Base-by-base conservation (phyloP, 106 monocot genomes). In the Dendrobium catenatum region DNA sequence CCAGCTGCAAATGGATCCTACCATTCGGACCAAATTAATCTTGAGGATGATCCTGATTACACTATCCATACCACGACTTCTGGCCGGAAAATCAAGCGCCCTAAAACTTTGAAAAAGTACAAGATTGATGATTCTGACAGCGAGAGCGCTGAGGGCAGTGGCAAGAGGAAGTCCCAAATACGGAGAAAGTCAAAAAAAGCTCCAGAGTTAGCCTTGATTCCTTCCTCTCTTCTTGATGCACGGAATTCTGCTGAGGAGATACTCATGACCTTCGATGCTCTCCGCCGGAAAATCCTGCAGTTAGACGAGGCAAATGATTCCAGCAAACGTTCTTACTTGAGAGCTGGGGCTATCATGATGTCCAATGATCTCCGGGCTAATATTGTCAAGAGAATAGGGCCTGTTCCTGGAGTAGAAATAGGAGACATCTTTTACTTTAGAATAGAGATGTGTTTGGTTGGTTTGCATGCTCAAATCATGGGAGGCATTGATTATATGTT, bases 351-450 rank as follows among this genome's bases (percentile, higher is more conserved):
- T 64, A 85, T 87, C 40, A 88, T 95, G 95, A 77, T 81, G 82
- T 73, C 68, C 37, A 85, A 78, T 40, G 79, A 91, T 55, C 79
- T 93, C 4, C 51, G 88, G 13, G 87, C 86, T 10, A 95, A 93
- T 80, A 58, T 74, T 8, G 84, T 48, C 29, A 93, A 91, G 80
- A 83, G 90, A 10, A 79, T 93, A 40, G 95, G 95, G 42, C 22
- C 76, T 0, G 81, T 95, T 17, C 89, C 93, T 24, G 95, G 93
- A 19, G 78, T 93, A 47, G 84, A 90, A 41, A 64, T 93, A 43
- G 96, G 96, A 19, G 96, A 96, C 72, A 85, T 93, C 18, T 95
- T 93, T 80, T 95, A 86, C 80, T 93, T 89, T 78, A 86, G 95
- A 80, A 85, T 91, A 51, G 93, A 95, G 76, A 78, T 93, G 80